Conservation (phyloP, 805 yeast species). For the Myxozyma udenii region DNA sequence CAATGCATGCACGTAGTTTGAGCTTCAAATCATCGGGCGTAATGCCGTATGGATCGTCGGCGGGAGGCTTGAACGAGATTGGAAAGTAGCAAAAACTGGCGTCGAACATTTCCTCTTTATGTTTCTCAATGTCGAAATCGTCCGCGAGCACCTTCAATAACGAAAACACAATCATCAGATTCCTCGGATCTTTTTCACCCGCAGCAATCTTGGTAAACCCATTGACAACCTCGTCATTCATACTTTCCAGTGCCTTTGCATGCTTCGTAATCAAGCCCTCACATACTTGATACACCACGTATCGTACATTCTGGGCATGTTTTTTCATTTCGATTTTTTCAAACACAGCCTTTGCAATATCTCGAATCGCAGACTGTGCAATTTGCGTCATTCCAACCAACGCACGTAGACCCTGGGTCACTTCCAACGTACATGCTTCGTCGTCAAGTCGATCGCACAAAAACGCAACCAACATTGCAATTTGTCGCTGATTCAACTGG, state of each 20-base stretch:
- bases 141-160: constrained; percentile 50
- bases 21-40: constrained; percentile 68
- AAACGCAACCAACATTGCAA: constrained; percentile 46
- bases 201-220: constrained; percentile 66
- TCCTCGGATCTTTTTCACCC: constrained; percentile 94
- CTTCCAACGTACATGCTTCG: constrained; percentile 49
- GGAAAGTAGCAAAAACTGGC: constrained; percentile 94
- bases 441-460: constrained; percentile 67
- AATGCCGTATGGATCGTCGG: constrained; percentile 79
- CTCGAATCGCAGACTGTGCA: constrained; percentile 28
- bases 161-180: constrained; percentile 66
- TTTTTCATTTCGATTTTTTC: constrained; percentile 36
- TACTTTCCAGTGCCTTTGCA: constrained; percentile 22
- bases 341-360: constrained; percentile 35
- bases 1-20: constrained; percentile 53
- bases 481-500: constrained; percentile 42
- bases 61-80: constrained; percentile 81
- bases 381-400: constrained; percentile 54
- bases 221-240: constrained; percentile 48
- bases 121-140: constrained; percentile 42
- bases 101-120: constrained; percentile 58
- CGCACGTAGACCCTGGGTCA: constrained; percentile 53
- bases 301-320: constrained; percentile 45
- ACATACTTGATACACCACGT: constrained; percentile 54
- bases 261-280: constrained; percentile 20